Conservation (phyloP, 768 basidiomycete genomes). For the Boletus fagicola region DNA sequence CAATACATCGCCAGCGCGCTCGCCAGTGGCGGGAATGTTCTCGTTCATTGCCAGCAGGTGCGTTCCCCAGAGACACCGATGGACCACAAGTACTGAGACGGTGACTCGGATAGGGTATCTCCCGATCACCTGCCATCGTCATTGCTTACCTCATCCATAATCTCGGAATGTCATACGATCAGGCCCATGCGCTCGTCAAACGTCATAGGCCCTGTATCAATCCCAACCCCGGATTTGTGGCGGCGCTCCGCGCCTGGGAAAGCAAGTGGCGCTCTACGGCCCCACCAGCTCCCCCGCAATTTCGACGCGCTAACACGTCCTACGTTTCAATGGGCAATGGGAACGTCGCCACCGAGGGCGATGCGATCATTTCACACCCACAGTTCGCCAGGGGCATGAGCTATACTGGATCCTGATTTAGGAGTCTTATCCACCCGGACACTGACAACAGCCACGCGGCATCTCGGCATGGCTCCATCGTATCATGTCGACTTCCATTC, state of each 20-base stretch:
- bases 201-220: conserved; percentile 70
- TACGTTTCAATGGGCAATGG: conserved; percentile 7
- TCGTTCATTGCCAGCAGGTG: conserved; percentile 85
- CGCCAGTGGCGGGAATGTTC: conserved; percentile 57
- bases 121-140: conserved; percentile 72
- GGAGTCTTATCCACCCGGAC: background rate
- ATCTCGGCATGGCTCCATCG: background rate
- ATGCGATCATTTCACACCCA: background rate
- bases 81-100: background rate
- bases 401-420: conserved; percentile 19
- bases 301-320: conserved; percentile 32
- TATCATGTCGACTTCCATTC: background rate
- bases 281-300: conserved; percentile 18
- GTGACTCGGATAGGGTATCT: conserved; percentile 55
- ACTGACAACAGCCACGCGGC: background rate
- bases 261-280: conserved; percentile 26
- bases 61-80: conserved; percentile 13
- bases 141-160: conserved; percentile 81
- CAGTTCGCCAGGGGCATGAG: conserved; percentile 29
- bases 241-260: conserved; percentile 60
- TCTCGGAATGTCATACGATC: conserved; percentile 70
- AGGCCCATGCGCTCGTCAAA: conserved; percentile 57
- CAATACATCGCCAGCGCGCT: conserved; percentile 63
- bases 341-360: background rate
- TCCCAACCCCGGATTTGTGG: conserved; percentile 75